These are phyloP conservation scores for Fusarium guadeloupense DNA, from an alignment of 2,329 filamentous ascomycete genomes.

Conservation along the genomic window DNA sequence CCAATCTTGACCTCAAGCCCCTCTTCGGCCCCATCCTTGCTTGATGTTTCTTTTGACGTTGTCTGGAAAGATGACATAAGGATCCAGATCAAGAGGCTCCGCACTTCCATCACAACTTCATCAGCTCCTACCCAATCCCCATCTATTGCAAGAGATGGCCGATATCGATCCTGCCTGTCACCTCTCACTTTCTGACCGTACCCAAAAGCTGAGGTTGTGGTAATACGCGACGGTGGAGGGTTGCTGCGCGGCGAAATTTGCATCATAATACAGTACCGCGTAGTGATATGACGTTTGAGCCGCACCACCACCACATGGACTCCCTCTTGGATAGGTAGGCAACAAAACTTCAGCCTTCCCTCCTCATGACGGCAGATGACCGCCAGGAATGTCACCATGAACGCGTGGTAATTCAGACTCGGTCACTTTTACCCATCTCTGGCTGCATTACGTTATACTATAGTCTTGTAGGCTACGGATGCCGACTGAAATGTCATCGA, in stretches of 20 bases:
- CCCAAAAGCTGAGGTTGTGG: background rate
- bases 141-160: background rate
- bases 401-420: background rate
- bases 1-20: background rate
- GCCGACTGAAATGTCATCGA: background rate
- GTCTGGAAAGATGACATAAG: slow-evolving; percentile 26
- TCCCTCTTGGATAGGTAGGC: slow-evolving; percentile 7
- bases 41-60: slow-evolving; percentile 36
- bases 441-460: background rate
- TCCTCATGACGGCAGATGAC: slow-evolving; percentile 23
- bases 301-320: slow-evolving; percentile 21
- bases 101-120: background rate
- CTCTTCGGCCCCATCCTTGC: slow-evolving; percentile 12
- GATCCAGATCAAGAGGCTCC: background rate
- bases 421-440: background rate
- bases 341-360: slow-evolving; percentile 15
- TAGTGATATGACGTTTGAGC: slow-evolving; percentile 37
- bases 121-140: background rate
- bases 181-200: slow-evolving; percentile 2
- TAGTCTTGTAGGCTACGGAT: no score
- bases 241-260: slow-evolving; percentile 28
- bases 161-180: background rate
- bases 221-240: slow-evolving; percentile 12
- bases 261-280: slow-evolving; percentile 34
- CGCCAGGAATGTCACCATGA: slow-evolving; percentile 4